phyloP scores from a whole-genome alignment of 116 monocot species.

The Zostera marina region DNA sequence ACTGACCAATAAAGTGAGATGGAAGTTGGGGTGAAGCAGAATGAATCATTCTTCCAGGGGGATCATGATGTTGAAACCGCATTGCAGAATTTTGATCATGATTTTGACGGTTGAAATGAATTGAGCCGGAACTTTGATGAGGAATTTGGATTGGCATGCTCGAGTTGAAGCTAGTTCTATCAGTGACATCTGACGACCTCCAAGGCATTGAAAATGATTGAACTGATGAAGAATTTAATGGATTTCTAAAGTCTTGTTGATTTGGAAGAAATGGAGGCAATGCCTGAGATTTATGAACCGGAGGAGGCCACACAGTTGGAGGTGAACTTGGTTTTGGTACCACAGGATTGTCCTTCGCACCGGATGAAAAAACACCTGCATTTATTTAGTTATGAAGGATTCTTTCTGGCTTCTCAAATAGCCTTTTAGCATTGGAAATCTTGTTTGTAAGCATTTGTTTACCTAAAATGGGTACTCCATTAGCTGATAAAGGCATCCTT shows the following conservation, averaged over 20 bases:
- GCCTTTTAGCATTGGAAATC: slow-evolving; percentile 15
- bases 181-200: slow-evolving; percentile 15
- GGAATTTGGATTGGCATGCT: slow-evolving; percentile 7
- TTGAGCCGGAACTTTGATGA: slow-evolving; percentile 16
- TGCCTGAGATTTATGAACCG: slow-evolving; percentile 28
- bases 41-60: slow-evolving; percentile 17
- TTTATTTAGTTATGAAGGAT: slow-evolving; percentile 18
- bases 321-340: slow-evolving; percentile 16
- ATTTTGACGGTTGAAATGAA: slow-evolving; percentile 17
- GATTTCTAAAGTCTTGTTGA: slow-evolving; percentile 18
- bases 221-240: slow-evolving; percentile 11
- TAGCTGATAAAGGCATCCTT: slow-evolving; percentile 14
- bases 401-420: slow-evolving; percentile 9
- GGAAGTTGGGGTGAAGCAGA: slow-evolving; percentile 9
- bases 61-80: slow-evolving; percentile 14
- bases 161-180: slow-evolving; percentile 8
- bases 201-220: slow-evolving; percentile 9
- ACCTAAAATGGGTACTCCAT: slow-evolving; percentile 9
- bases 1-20: slow-evolving; percentile 22
- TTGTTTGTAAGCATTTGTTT: slow-evolving; percentile 12
- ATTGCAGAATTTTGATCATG: slow-evolving; percentile 4
- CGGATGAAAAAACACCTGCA: slow-evolving; percentile 2
- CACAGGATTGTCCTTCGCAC: slow-evolving; percentile 10
- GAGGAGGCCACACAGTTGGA: slow-evolving; percentile 21
- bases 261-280: slow-evolving; percentile 19